Percentiles rank a stretch among this genome's conserved stretches.
Evolutionary conservation across 2,329 filamentous ascomycete species (phyloP).

Genomic region (Fonsecaea nubica): DNA sequence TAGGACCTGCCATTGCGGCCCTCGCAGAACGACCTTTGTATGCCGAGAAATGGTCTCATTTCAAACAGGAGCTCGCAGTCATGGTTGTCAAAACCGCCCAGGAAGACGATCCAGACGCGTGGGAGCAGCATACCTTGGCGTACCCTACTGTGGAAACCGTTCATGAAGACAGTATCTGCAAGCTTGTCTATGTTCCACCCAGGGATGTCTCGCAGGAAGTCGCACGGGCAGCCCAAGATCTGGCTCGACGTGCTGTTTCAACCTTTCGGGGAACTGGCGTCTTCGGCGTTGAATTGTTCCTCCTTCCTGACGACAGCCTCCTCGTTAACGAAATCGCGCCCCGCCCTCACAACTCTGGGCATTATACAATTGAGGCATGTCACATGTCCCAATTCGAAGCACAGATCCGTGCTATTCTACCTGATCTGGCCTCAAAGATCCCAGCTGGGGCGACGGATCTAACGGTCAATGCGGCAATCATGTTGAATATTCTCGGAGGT

Average conservation of each 20-base stretch:
- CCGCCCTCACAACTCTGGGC: conserved; percentile 86
- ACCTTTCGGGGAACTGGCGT: conserved; percentile 87
- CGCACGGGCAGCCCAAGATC: conserved; percentile 70
- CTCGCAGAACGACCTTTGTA: conserved; percentile 78
- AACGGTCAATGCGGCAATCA: conserved; percentile 56
- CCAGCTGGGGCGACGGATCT: conserved; percentile 56
- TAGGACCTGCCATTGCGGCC: conserved; percentile 70
- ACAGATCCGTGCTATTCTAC: conserved; percentile 81
- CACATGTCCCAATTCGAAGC: conserved; percentile 90
- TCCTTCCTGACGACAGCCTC: conserved; percentile 73
- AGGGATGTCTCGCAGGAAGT: conserved; percentile 69
- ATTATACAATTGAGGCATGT: conserved; percentile 93
- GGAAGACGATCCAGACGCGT: conserved; percentile 54
- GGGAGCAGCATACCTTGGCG: conserved; percentile 58
- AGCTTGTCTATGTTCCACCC: conserved; percentile 85
- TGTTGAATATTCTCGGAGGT: conserved; percentile 65
- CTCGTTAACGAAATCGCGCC: conserved; percentile 88
- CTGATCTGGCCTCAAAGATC: conserved; percentile 63
- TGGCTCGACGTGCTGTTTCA: conserved; percentile 79
- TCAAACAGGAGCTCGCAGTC: conserved; percentile 85
- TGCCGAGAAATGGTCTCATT: conserved; percentile 87
- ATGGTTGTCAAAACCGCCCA: conserved; percentile 94
- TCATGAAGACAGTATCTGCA: conserved; percentile 95
- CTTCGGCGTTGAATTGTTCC: conserved; percentile 96
- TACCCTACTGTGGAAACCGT: conserved; percentile 94